These are phyloP conservation scores for Colletotrichum gigasporum DNA, from an alignment of 2,329 filamentous ascomycete species.

Conservation along the genomic window DNA sequence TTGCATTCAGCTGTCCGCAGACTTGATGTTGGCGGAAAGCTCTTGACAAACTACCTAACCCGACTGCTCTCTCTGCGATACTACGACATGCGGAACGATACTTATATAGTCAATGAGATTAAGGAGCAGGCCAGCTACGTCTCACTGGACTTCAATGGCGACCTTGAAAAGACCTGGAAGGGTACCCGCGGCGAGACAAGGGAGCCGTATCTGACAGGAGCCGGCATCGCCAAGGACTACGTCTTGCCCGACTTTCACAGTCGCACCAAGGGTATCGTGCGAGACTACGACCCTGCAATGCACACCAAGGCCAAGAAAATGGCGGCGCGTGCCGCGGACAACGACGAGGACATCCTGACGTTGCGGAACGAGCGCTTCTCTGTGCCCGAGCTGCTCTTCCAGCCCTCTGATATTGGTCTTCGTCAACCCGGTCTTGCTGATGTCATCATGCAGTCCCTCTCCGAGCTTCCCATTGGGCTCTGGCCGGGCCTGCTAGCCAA, in stretches of 20 bases:
- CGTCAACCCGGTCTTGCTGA: conserved; percentile 84
- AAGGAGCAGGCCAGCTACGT: conserved; percentile 92
- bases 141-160: conserved; percentile 76
- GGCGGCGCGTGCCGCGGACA: conserved; percentile 45
- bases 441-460: conserved; percentile 82
- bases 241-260: conserved; percentile 83
- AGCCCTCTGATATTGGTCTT: conserved; percentile 85
- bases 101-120: conserved; percentile 93
- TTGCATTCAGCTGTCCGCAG: conserved; percentile 84
- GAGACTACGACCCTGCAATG: conserved; percentile 78
- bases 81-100: conserved; percentile 95
- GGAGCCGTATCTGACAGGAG: conserved; percentile 57
- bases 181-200: conserved; percentile 70
- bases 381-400: conserved; percentile 90
- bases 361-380: conserved; percentile 92
- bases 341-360: conserved; percentile 82
- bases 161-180: conserved; percentile 88
- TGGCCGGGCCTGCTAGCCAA: conserved; percentile 89
- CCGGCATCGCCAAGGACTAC: conserved; percentile 84
- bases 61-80: conserved; percentile 89
- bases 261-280: conserved; percentile 71
- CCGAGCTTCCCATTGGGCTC: conserved; percentile 79
- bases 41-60: conserved; percentile 92
- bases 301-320: conserved; percentile 62
- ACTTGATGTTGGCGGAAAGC: conserved; percentile 90